Evolutionary conservation across 2,329 filamentous ascomycete genomes (phyloP), one percentile per base, ranked within the genome.

Genomic region (Metarhizium rileyi): DNA sequence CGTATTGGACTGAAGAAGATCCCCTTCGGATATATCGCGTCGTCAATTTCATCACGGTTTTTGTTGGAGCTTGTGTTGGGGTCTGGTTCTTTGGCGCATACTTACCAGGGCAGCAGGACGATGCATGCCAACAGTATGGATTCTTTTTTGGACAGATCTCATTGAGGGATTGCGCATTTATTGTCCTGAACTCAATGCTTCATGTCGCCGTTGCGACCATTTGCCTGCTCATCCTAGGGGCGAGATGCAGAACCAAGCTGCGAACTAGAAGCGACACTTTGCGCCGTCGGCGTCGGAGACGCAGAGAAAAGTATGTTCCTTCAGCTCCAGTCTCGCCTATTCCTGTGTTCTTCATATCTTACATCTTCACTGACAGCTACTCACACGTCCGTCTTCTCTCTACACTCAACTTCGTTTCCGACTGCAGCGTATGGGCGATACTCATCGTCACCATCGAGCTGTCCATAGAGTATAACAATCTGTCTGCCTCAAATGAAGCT

Each of bases 381-480:
- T n/a, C n/a, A n/a, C n/a, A 42, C 20, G 40, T 26, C 9, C 16
- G 20, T 7, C 16, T 7, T 23, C 26, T 44, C 9, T 23, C 42
- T 4, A 27, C 42, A 4, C 8, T 46, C 26, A 57, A 52, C 14
- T 47, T 51, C 10, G 23, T 63, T 1, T 56, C 56, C 3, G 59
- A 63, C 41, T 7, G 60, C 27, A 53, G 51, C 16, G 55, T 65
- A 8, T 63, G 65, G 14, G 58, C 53, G 27, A 55, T 65, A 16
- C 51, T 66, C 4, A 54, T 65, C 14, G 50, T 60, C 1, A 62
- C 61, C 4, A 56, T 67, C 44, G 66, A 69, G 46, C 56, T 68
- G 5, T 53, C 64, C 3, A 55, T 69, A 3, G 43, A 43, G 1
- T 69, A 65, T 65, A 69, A 69, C 30, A 40, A 56, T 14, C 52